Percentiles rank a stretch among this genome's conserved stretches.
Conservation (phyloP, 176 grass and related monocot species). For the Carex cristatella region DNA sequence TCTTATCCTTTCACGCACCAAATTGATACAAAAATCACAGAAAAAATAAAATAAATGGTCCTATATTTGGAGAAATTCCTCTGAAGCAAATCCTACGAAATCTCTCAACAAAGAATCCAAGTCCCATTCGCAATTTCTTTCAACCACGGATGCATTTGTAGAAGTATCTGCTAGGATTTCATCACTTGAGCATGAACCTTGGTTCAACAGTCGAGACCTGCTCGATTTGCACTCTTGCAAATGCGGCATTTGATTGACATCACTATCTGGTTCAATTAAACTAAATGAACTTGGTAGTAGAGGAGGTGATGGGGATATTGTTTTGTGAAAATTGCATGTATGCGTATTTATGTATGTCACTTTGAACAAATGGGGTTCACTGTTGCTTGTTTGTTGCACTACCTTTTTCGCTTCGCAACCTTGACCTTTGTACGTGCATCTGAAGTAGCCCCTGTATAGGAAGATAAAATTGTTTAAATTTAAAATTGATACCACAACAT, state of each 20-base stretch:
- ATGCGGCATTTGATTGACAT: not conserved
- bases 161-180: not conserved
- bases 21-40: not conserved
- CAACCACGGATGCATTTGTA: not conserved
- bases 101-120: slow-evolving; percentile 15
- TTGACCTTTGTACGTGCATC: slow-evolving; percentile 21
- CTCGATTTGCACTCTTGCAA: not conserved
- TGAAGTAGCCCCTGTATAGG: slow-evolving; percentile 1
- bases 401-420: slow-evolving; percentile 9
- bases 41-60: not conserved
- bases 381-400: slow-evolving; percentile 16
- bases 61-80: not conserved
- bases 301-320: not conserved
- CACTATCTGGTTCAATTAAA: not conserved
- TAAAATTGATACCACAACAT: not conserved
- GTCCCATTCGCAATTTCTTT: not conserved
- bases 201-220: not conserved
- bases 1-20: not conserved
- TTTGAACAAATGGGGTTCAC: not conserved
- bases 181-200: not conserved
- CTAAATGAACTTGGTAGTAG: not conserved
- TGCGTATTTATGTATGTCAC: slow-evolving; percentile 18
- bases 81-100: not conserved
- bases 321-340: slow-evolving; percentile 3
- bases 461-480: not conserved